Base-by-base conservation (phyloP, 768 basidiomycete species). In the Collybiopsis confluens region DNA sequence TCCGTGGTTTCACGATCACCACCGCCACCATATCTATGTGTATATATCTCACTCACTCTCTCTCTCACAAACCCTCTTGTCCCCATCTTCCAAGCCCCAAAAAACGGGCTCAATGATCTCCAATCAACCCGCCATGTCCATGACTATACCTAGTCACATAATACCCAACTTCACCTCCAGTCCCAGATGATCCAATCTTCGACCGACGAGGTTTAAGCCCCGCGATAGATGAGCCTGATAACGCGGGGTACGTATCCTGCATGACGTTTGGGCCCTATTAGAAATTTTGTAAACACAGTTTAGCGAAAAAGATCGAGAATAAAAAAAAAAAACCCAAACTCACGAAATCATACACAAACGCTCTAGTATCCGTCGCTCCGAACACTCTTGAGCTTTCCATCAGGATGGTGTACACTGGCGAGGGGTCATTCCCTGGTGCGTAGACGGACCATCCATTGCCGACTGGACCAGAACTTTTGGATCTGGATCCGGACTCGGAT, bases 331-430 rank as follows among this genome's bases (percentile, higher is more conserved):
- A 18, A 11, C n/a, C n/a, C 9, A 33, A 23, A 70, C 75, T 65
- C 60, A 78, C 79, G 62, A 93, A 92, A 66, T 92, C 90, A 49
- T 84, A 82, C 11, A 90, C 82, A 63, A 90, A 92, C 5, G 87
- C 80, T 41, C 90, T 70, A 58, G 81, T 83, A 63, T 92, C 83
- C 8, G 88, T 91, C 3, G 74, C 88, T 10, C 89, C 91, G 58
- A 86, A 92, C 42, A 91, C 68, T 37, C 91, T 81, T 15, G 88
- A 86, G 57, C 88, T 85, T 65, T 93, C 91, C 20, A 91, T 70
- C 30, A 84, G 64, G 45, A 92, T 65, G 5, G 80, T 77, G 65
- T 92, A 93, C 2, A 92, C 87, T 0, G 91, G 90, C 1, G 87
- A 90, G 1, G 76, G 69, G 61, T 91, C 88, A 61, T 89, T 89